phyloP scores from a whole-genome alignment of 352 stramenopile species.

The Pythium utonaiense region DNA sequence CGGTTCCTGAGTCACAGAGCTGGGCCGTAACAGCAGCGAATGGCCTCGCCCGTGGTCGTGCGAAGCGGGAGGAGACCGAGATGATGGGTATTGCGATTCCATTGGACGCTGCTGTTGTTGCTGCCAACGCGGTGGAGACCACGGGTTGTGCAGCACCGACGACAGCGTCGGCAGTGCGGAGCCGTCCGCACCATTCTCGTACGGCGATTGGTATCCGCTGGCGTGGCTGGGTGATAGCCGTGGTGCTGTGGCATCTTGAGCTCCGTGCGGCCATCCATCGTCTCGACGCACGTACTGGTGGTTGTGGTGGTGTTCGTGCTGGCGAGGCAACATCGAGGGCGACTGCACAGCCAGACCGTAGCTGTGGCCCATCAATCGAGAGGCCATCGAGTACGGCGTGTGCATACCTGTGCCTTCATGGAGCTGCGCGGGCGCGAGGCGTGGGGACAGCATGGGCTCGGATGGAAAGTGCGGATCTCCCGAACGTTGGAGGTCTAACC shows the following conservation, averaged over 20 bases:
- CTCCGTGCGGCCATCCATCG: neutral
- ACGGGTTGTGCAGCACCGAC: conserved; percentile 15
- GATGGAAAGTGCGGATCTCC: neutral
- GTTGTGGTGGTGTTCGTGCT: neutral
- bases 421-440: neutral
- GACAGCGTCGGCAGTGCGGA: conserved; percentile 13
- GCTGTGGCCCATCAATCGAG: neutral
- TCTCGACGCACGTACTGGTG: neutral
- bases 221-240: neutral
- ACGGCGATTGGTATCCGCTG: neutral
- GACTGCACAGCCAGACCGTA: neutral
- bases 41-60: neutral
- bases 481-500: neutral
- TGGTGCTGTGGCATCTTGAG: neutral
- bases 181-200: conserved; percentile 2
- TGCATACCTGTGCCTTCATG: neutral
- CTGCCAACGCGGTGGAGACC: conserved; percentile 8
- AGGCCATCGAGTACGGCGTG: neutral
- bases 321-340: neutral
- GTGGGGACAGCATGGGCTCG: neutral
- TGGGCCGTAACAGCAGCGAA: neutral
- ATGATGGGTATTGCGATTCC: neutral
- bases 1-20: neutral
- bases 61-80: neutral
- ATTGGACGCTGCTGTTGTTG: neutral